Percentiles rank a stretch among this genome's conserved stretches.
phyloP scores from a whole-genome alignment of 1,139 yeast genomes.

The Arxiozyma slooffiae region DNA sequence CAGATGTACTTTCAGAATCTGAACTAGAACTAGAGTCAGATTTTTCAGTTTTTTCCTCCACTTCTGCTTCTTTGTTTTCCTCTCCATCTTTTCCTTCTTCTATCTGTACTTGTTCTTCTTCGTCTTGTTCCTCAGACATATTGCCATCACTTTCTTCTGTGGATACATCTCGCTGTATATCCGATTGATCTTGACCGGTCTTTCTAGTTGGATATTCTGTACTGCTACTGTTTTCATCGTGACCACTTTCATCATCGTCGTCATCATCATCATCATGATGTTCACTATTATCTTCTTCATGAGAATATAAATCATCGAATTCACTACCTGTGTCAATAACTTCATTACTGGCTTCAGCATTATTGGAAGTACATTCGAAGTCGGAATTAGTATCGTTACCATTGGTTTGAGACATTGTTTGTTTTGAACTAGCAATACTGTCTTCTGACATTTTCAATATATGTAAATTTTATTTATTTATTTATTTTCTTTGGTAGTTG shows the following conservation, averaged over 20 bases:
- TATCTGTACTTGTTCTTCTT: constrained; percentile 17
- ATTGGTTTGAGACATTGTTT: neutral
- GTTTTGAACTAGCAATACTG: neutral
- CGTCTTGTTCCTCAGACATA: constrained; percentile 5
- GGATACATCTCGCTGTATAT: too few species aligned
- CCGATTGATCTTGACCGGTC: neutral
- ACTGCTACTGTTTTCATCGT: neutral
- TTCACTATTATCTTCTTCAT: constrained; percentile 4
- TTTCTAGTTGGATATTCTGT: neutral
- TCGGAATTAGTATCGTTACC: neutral
- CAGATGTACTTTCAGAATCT: constrained; percentile 10
- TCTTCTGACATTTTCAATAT: neutral
- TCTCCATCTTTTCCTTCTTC: constrained; percentile 15
- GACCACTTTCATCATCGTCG: neutral
- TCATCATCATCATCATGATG: neutral
- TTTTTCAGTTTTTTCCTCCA: constrained; percentile 9
- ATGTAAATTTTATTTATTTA: too few species aligned
- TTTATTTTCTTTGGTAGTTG: neutral
- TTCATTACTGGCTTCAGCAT: neutral
- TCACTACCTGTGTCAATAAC: constrained; percentile 2
- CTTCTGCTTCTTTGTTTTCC: constrained; percentile 11
- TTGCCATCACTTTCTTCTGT: neutral
- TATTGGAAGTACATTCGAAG: neutral
- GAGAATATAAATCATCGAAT: neutral
- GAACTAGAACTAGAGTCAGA: constrained; percentile 3